Base-by-base conservation (phyloP, 371 early-diverging fungal genomes). In the Mucor lusitanicus region DNA sequence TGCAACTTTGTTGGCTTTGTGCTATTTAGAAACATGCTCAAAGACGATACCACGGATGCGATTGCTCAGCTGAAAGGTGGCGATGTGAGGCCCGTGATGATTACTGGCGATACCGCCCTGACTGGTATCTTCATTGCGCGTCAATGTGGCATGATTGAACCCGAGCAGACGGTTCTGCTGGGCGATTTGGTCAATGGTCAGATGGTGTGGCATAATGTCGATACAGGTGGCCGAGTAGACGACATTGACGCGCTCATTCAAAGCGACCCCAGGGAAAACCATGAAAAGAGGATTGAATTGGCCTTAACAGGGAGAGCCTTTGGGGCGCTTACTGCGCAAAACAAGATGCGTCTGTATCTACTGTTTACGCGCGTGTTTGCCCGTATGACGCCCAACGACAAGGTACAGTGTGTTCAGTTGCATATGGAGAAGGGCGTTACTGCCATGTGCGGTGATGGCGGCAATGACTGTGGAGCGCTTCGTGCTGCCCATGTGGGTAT, bases 381-480 rank as follows among this genome's bases (percentile, higher is more conserved):
- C 33, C 85, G 94, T 66, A 92, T 94, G 90, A 87, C 85, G 32
- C 93, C 94, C 13, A 77, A 76, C 46, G 87, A 89, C 64, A 94
- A 94, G 73, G 87, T 86, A 11, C 77, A 84, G 37, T 90, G 90
- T 68, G 85, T 94, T 6, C 81, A 90, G 42, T 78, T 90, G 55
- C 92, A 91, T 70, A 91, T 91, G 91, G 84, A 85, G 56, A 82
- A 83, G 37, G 87, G 86, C 56, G 83, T 92, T 44, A 92, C 93
- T 33, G 93, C 90, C 35, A 94, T 95, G 93, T 92, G 92, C 69
- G 99, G 99, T 61, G 99, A 98, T 80, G 99, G 99, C 68, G 96
- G 92, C 56, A 98, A 98, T 81, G 99, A 98, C 76, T 92, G 94
- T 68, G 96, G 94, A 59, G 99, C 97, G 6, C 81, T 98, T 53